These are phyloP conservation scores for Amphicarpaea edgeworthii DNA, from an alignment of 306 rosid genomes.

Conservation along the genomic window DNA sequence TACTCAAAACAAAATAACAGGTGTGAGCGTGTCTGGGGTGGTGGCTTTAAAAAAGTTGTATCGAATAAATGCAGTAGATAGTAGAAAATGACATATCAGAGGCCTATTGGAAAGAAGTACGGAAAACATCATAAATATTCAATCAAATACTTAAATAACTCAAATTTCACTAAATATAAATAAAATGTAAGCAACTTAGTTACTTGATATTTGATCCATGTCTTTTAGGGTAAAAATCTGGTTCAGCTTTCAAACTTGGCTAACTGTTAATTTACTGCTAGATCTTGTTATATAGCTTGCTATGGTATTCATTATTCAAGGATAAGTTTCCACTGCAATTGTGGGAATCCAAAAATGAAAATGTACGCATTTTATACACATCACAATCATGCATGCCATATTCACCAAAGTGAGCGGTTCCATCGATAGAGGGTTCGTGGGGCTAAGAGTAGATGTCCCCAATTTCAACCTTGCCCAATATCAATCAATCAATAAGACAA, in stretches of 20 bases:
- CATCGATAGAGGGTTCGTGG: conserved; percentile 8
- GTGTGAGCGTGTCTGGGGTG: background rate
- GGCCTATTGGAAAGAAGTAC: conserved; percentile 2
- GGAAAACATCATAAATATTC: conserved; percentile 18
- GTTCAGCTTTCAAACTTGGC: background rate
- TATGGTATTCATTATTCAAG: background rate
- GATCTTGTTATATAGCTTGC: background rate
- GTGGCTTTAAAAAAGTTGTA: conserved; percentile 10
- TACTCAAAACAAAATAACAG: background rate
- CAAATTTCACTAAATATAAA: background rate
- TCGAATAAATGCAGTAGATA: conserved; percentile 10
- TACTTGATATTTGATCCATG: conserved; percentile 10
- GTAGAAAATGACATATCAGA: conserved; percentile 15
- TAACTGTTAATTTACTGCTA: background rate
- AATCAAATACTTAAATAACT: background rate
- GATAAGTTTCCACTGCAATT: conserved; percentile 26
- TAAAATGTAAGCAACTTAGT: background rate
- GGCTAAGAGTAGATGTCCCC: conserved; percentile 1
- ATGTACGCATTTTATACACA: background rate
- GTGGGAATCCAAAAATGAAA: background rate
- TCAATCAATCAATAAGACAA: conserved; percentile 25
- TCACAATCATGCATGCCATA: conserved; percentile 25
- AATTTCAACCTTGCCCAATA: conserved; percentile 15
- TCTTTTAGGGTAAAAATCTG: background rate
- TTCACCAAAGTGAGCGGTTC: conserved; percentile 12